A percentile compares a stretch with the other conserved stretches of the same genome.
These are phyloP conservation scores for Nemania sp. DNA, from an alignment of 2,329 filamentous ascomycete species.

Conservation along the genomic window DNA sequence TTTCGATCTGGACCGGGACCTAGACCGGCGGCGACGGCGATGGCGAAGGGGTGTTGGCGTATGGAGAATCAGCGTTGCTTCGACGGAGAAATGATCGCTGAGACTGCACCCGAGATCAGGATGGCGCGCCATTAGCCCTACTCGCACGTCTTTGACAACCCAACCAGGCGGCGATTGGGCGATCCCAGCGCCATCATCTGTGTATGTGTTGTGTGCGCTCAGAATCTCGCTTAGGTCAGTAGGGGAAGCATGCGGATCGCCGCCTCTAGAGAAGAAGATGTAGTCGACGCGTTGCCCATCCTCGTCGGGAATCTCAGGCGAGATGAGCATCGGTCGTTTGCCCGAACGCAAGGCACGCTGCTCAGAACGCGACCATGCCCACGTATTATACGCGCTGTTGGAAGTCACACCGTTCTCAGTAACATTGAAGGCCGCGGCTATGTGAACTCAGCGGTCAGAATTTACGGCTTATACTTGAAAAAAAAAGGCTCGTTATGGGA, in stretches of 20 bases:
- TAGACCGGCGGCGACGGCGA: conserved; percentile 22
- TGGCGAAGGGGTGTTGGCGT: conserved; percentile 42
- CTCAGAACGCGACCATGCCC: conserved; percentile 84
- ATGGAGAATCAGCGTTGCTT: conserved; percentile 75
- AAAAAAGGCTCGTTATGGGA: not conserved
- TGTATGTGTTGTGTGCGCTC: conserved; percentile 38
- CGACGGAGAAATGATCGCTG: conserved; percentile 94
- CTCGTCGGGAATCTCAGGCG: conserved; percentile 75
- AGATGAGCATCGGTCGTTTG: conserved; percentile 69
- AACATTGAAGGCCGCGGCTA: conserved; percentile 78
- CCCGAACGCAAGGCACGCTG: conserved; percentile 76
- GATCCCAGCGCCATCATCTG: conserved; percentile 47
- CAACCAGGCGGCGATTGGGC: conserved; percentile 60
- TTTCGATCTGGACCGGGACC: conserved; percentile 21
- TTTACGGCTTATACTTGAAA: not conserved
- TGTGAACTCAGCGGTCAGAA: not conserved
- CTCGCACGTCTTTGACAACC: conserved; percentile 76
- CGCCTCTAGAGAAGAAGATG: conserved; percentile 79
- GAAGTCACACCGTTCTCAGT: conserved; percentile 86
- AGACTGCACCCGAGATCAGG: conserved; percentile 85
- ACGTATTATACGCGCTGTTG: conserved; percentile 88
- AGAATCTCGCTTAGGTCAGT: conserved; percentile 37
- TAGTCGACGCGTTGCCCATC: conserved; percentile 93
- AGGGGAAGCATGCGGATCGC: conserved; percentile 37
- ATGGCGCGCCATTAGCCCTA: conserved; percentile 86